A percentile compares a stretch with the other conserved stretches of the same genome.
These are phyloP conservation scores for Solanum piurae DNA, from an alignment of 257 asterid species.

Conservation along the genomic window DNA sequence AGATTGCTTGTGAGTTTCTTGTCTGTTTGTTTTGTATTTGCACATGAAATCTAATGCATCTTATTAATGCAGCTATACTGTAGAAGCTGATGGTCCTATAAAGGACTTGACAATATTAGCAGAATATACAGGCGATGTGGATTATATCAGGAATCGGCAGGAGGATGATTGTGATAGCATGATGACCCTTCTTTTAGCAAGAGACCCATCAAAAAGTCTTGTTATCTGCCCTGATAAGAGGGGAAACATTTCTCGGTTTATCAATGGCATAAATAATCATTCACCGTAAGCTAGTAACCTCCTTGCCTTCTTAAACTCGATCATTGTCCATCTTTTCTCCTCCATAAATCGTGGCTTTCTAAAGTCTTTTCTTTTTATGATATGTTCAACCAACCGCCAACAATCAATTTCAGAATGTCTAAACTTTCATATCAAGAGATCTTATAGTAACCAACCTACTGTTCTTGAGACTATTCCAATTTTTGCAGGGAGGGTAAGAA, in stretches of 20 bases:
- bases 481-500: slow-evolving; percentile 70
- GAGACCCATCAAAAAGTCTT: slow-evolving; percentile 46
- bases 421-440: background rate
- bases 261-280: slow-evolving; percentile 81
- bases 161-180: slow-evolving; percentile 76
- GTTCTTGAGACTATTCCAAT: slow-evolving; percentile 12
- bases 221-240: slow-evolving; percentile 83
- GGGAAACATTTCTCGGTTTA: slow-evolving; percentile 75
- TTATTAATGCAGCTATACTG: slow-evolving; percentile 58
- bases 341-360: background rate
- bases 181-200: slow-evolving; percentile 81
- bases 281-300: slow-evolving; percentile 41
- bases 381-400: background rate
- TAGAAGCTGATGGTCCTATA: slow-evolving; percentile 79
- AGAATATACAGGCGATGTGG: slow-evolving; percentile 84
- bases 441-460: background rate
- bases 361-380: background rate
- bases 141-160: slow-evolving; percentile 60
- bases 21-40: background rate
- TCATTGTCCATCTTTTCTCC: slow-evolving; percentile 9
- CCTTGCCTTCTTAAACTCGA: slow-evolving; percentile 1
- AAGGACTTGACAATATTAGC: slow-evolving; percentile 71
- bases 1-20: background rate
- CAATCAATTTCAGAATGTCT: background rate
- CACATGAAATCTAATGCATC: background rate